phyloP scores from a whole-genome alignment of 2,329 filamentous ascomycete genomes.

The Whalleya microplaca region DNA sequence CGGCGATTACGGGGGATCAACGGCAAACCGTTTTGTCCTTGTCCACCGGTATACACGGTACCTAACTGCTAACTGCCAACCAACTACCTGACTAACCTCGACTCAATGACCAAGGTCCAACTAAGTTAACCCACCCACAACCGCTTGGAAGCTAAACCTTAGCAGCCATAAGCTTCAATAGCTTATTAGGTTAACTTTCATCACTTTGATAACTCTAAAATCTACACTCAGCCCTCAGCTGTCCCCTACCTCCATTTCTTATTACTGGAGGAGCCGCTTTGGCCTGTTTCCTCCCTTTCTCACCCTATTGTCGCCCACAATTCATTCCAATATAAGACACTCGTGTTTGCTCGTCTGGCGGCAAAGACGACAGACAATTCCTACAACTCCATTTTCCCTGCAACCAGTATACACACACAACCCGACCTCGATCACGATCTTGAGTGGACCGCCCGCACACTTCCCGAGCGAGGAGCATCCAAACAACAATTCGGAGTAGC shows the following conservation, averaged over 20 bases:
- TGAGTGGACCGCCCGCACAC: background rate
- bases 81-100: too few species aligned
- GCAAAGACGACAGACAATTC: background rate
- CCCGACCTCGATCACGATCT: background rate
- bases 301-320: background rate
- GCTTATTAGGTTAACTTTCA: too few species aligned
- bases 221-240: too few species aligned
- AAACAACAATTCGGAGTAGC: background rate
- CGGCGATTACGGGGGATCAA: constrained; percentile 1
- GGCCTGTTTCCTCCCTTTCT: background rate
- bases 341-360: background rate
- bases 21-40: background rate
- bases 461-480: too few species aligned
- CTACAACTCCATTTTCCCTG: background rate
- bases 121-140: background rate
- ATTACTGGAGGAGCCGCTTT: background rate
- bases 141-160: background rate
- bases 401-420: background rate
- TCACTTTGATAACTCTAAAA: too few species aligned
- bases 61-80: too few species aligned
- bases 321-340: background rate
- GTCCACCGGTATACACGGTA: background rate
- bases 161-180: background rate
- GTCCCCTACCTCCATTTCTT: background rate
- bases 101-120: background rate